phyloP scores from a whole-genome alignment of 257 asterid genomes.

The Euphrasia confusa region DNA sequence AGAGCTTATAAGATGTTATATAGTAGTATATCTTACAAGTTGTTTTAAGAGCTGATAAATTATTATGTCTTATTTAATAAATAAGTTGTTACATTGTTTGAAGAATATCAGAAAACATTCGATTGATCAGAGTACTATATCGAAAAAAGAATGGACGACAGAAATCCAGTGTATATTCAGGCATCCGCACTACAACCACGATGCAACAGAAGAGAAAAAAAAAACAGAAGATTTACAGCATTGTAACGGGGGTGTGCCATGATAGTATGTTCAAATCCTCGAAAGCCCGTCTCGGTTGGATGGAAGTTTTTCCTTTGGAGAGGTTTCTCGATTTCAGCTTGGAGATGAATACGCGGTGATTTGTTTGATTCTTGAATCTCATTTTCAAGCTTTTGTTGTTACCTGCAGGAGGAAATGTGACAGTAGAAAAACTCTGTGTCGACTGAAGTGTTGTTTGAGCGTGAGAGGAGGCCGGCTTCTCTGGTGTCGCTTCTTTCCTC shows the following conservation, averaged over 20 bases:
- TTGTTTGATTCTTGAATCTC: slow-evolving; percentile 33
- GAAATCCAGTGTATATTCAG: background rate
- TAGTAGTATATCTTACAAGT: too few relatives aligned
- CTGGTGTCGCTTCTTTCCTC: slow-evolving; percentile 50
- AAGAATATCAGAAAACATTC: background rate
- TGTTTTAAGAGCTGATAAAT: too few relatives aligned
- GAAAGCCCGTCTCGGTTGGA: background rate
- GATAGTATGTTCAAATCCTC: background rate
- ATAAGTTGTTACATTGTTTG: too few relatives aligned
- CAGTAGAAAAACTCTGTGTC: slow-evolving; percentile 22
- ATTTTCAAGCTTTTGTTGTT: slow-evolving; percentile 35
- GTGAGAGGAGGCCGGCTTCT: slow-evolving; percentile 23
- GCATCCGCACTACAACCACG: background rate
- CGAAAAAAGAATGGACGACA: background rate
- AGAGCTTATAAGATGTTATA: too few relatives aligned
- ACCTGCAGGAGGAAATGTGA: slow-evolving; percentile 36
- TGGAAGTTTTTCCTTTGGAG: slow-evolving; percentile 8
- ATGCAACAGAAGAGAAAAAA: background rate
- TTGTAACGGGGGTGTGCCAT: background rate
- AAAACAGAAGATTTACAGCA: background rate
- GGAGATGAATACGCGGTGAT: slow-evolving; percentile 22
- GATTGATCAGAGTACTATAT: background rate
- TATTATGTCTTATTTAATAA: too few relatives aligned
- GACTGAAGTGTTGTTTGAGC: slow-evolving; percentile 13
- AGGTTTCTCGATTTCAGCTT: slow-evolving; percentile 29